Percentiles rank a stretch among this genome's conserved stretches.
phyloP scores from a whole-genome alignment of 2,329 filamentous ascomycete genomes.

The Trichophaea hybrida region DNA sequence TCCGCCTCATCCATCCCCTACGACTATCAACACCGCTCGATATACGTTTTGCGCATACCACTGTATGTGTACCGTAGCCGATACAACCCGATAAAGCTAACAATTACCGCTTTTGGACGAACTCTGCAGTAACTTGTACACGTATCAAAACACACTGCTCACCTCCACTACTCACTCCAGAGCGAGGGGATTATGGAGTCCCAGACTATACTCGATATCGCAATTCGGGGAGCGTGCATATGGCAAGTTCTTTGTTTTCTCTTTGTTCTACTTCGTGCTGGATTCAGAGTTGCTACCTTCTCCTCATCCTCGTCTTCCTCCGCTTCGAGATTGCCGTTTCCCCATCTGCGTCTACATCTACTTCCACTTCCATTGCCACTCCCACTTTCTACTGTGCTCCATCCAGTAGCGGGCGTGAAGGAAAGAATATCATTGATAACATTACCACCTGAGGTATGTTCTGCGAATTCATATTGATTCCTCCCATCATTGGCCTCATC shows the following conservation, averaged over 20 bases:
- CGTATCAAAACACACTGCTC: background rate
- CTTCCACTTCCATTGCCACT: background rate
- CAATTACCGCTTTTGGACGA: background rate
- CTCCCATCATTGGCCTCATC: background rate
- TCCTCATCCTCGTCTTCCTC: background rate
- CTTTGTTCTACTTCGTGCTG: background rate
- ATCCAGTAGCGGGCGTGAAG: background rate
- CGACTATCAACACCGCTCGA: background rate
- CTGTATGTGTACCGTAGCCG: background rate
- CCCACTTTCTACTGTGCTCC: background rate
- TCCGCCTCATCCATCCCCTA: background rate
- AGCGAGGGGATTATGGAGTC: background rate
- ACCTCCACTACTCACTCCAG: background rate
- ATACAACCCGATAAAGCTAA: background rate
- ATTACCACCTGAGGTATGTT: background rate
- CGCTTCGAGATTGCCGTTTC: background rate
- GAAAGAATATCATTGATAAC: background rate
- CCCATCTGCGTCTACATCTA: background rate
- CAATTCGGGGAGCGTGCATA: background rate
- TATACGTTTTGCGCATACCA: background rate
- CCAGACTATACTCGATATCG: background rate
- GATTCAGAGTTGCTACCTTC: background rate
- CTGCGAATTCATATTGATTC: background rate
- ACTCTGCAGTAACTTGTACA: background rate
- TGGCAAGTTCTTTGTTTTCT: background rate